Conservation (phyloP, 73 alveolate species). For the Breviolum minutum region DNA sequence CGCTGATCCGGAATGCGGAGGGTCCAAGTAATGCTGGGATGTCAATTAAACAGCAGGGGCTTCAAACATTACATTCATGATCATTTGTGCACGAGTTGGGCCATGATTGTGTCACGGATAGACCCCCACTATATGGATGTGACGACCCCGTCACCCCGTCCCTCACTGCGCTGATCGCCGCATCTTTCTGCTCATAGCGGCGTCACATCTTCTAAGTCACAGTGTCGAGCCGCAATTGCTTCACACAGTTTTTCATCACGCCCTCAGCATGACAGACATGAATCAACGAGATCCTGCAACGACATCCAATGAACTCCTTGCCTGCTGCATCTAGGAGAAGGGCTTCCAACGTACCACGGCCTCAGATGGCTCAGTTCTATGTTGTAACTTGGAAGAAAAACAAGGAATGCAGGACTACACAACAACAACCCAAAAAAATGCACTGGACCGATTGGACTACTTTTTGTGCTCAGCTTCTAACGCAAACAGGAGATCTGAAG, state of each 20-base stretch:
- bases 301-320: background rate
- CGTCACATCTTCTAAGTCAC: background rate
- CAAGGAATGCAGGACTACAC: background rate
- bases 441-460: background rate
- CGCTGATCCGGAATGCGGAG: too few relatives aligned
- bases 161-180: background rate
- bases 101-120: too few relatives aligned
- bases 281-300: background rate
- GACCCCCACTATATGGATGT: too few relatives aligned
- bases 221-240: constrained; percentile 2
- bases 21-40: too few relatives aligned
- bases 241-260: background rate
- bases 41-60: too few relatives aligned
- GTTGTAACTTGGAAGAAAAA: too few relatives aligned
- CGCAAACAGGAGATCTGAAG: constrained; percentile 42
- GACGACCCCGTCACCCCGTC: too few relatives aligned
- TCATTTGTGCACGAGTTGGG: too few relatives aligned
- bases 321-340: constrained; percentile 41
- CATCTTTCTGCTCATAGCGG: constrained; percentile 24
- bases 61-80: too few relatives aligned
- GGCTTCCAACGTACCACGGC: constrained; percentile 23
- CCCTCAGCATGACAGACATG: background rate
- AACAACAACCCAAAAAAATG: background rate
- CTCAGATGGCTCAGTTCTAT: background rate
- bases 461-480: background rate